phyloP scores from a whole-genome alignment of 768 basidiomycete genomes.

The Jaapia argillacea region DNA sequence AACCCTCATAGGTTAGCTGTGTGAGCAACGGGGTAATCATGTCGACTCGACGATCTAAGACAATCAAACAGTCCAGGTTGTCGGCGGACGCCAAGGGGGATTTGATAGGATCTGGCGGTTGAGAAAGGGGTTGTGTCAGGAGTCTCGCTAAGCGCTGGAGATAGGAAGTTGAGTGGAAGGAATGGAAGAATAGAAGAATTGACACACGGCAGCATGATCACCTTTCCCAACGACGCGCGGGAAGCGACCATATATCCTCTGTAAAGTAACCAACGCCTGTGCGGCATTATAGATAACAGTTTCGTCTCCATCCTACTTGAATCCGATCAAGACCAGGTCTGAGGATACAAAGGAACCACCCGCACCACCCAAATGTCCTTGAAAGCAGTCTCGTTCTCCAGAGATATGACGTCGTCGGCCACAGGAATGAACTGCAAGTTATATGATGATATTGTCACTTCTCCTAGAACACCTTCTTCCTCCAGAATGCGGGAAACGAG shows the following conservation, averaged over 20 bases:
- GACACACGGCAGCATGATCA: constrained; percentile 65
- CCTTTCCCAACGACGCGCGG: constrained; percentile 93
- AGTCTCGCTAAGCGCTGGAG: constrained; percentile 67
- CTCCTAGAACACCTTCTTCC: constrained; percentile 97
- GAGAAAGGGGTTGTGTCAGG: constrained; percentile 48
- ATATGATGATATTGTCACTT: constrained; percentile 77
- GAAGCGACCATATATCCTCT: constrained; percentile 79
- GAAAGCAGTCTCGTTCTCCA: constrained; percentile 81
- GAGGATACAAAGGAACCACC: constrained; percentile 5
- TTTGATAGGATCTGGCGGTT: constrained; percentile 13
- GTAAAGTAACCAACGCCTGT: constrained; percentile 74
- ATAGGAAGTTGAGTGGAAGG: background rate
- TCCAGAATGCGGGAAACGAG: constrained; percentile 82
- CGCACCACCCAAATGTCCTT: constrained; percentile 88
- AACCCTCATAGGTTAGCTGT: constrained; percentile 93
- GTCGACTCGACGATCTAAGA: constrained; percentile 85
- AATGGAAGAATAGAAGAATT: constrained; percentile 1
- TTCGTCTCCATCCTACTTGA: constrained; percentile 80
- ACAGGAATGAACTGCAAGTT: constrained; percentile 91
- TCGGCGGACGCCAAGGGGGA: constrained; percentile 30
- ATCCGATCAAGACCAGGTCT: constrained; percentile 3
- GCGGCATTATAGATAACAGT: constrained; percentile 83
- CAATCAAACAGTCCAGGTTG: constrained; percentile 73
- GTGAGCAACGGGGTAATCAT: constrained; percentile 95
- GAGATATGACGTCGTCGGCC: constrained; percentile 85